Conservation (phyloP, 2,329 filamentous ascomycete species). For the Microascus cirrosus region DNA sequence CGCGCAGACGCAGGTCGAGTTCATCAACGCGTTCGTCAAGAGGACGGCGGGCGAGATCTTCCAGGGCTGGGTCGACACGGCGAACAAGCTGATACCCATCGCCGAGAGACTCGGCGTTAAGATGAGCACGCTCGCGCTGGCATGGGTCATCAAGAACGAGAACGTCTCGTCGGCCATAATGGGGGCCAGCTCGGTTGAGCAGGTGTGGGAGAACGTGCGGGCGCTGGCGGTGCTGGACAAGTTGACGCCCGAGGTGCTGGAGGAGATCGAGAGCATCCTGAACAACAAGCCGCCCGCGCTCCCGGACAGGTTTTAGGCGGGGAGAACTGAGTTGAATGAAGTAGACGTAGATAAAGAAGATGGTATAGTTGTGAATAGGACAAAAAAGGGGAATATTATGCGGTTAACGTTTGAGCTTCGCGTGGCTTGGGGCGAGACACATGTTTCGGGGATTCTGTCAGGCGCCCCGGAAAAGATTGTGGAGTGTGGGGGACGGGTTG, state of each 20-base stretch:
- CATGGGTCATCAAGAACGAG: slow-evolving; percentile 52
- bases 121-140: slow-evolving; percentile 43
- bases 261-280: slow-evolving; percentile 47
- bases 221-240: slow-evolving; percentile 41
- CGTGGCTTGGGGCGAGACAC: not conserved
- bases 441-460: not conserved
- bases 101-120: slow-evolving; percentile 53
- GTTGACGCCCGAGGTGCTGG: slow-evolving; percentile 46
- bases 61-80: slow-evolving; percentile 45
- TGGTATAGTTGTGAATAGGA: not conserved
- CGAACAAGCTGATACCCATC: slow-evolving; percentile 48
- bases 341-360: not conserved
- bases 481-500: not conserved
- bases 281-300: slow-evolving; percentile 42
- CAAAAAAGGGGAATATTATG: not conserved
- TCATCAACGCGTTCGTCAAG: slow-evolving; percentile 41
- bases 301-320: slow-evolving; percentile 1
- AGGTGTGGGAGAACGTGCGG: slow-evolving; percentile 48
- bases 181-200: slow-evolving; percentile 44
- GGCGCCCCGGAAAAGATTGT: not conserved
- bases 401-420: not conserved
- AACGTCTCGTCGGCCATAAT: slow-evolving; percentile 52
- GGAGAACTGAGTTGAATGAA: not conserved
- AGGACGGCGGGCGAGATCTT: slow-evolving; percentile 38
- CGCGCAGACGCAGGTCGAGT: slow-evolving; percentile 42